phyloP scores from a whole-genome alignment of 2,329 filamentous ascomycete genomes.

The Penicillium sp. region DNA sequence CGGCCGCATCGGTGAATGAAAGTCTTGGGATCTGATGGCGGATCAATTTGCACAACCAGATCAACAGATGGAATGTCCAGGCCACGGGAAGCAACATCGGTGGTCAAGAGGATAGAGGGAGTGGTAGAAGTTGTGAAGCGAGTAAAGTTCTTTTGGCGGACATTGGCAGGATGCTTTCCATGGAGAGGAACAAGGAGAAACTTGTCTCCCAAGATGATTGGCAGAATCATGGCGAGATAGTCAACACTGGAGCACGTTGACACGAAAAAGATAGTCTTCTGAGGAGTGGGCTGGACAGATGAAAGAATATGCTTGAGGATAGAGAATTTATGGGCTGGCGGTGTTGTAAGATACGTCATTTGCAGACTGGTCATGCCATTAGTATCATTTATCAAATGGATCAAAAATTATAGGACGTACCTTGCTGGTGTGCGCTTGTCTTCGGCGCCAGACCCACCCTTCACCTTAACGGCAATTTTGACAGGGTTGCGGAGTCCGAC shows the following conservation, averaged over 20 bases:
- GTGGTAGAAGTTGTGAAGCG: slow-evolving; percentile 70
- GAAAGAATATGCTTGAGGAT: slow-evolving; percentile 66
- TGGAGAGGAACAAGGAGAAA: slow-evolving; percentile 77
- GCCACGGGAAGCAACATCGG: slow-evolving; percentile 84
- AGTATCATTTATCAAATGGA: slow-evolving; percentile 6
- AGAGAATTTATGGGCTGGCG: slow-evolving; percentile 74
- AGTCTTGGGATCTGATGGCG: slow-evolving; percentile 80
- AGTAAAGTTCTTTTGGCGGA: slow-evolving; percentile 81
- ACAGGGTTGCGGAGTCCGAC: slow-evolving; percentile 91
- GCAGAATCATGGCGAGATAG: slow-evolving; percentile 81
- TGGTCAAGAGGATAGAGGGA: slow-evolving; percentile 80
- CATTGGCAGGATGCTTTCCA: slow-evolving; percentile 84
- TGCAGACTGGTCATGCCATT: slow-evolving; percentile 56
- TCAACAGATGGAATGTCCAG: slow-evolving; percentile 91
- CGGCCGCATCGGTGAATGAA: slow-evolving; percentile 64
- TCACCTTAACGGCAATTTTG: slow-evolving; percentile 90
- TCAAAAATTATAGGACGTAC: slow-evolving; percentile 23
- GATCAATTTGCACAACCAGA: slow-evolving; percentile 83
- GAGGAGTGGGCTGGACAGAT: slow-evolving; percentile 65
- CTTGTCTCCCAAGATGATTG: slow-evolving; percentile 61
- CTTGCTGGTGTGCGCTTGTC: slow-evolving; percentile 85
- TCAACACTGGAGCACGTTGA: slow-evolving; percentile 93
- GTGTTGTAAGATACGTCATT: slow-evolving; percentile 76
- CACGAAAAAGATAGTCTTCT: slow-evolving; percentile 85
- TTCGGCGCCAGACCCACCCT: slow-evolving; percentile 65